phyloP scores from a whole-genome alignment of 495 filamentous ascomycete genomes.

The Umbilicaria muhlenbergii region DNA sequence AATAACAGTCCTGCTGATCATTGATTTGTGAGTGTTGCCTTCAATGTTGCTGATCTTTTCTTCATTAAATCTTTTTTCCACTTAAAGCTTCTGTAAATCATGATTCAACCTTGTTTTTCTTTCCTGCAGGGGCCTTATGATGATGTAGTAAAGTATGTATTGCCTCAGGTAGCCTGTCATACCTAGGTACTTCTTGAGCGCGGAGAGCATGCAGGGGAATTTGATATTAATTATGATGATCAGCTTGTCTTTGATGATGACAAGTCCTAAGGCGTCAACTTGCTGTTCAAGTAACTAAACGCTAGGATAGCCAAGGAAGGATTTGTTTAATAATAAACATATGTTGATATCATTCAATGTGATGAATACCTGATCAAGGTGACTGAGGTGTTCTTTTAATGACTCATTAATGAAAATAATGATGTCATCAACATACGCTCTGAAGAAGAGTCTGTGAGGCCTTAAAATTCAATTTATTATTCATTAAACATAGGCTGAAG shows the following conservation, averaged over 20 bases:
- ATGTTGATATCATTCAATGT: too few species aligned
- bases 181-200: neutral
- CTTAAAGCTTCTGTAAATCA: too few species aligned
- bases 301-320: too few species aligned
- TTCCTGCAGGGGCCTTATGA: neutral
- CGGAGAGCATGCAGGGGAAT: neutral
- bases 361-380: too few species aligned
- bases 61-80: too few species aligned
- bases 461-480: neutral
- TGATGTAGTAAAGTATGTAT: neutral
- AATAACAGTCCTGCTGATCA: too few species aligned
- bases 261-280: neutral
- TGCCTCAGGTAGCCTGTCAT: neutral
- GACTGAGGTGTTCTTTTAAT: too few species aligned
- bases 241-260: neutral
- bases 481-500: neutral
- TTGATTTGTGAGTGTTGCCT: too few species aligned
- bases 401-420: neutral
- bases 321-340: too few species aligned
- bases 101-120: neutral
- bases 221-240: neutral
- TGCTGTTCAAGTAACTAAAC: neutral
- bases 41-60: too few species aligned
- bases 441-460: neutral
- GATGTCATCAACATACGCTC: slow-evolving; percentile 1